Evolutionary conservation across 2,329 filamentous ascomycete genomes (phyloP), one percentile per base, ranked within the genome.

Genomic region (Exophiala dermatitidis): DNA sequence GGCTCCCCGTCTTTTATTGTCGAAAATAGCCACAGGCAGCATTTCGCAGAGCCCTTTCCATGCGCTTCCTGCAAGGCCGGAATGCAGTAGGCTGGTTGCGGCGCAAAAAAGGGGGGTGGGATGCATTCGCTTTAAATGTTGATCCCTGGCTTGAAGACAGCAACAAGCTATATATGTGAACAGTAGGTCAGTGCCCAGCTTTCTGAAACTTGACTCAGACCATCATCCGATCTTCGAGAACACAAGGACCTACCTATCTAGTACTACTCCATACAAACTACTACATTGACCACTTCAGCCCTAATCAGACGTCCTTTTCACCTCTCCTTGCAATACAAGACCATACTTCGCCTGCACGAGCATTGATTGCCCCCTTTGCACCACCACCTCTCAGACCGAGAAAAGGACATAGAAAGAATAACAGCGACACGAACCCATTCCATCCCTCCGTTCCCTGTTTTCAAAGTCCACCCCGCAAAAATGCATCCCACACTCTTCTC

Each of bases 401-500:
- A 19, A n/a, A n/a, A n/a, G n/a, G 19, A 19, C 19, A 19, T 19
- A 19, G 19, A 19, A 19, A 19, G 19, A 19, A 19, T 19, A 19
- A 19, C 19, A 19, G 19, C 1, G 19, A 19, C 19, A 2, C 19
- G 2, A 19, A 19, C 19, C n/a, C n/a, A n/a, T n/a, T n/a, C n/a
- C n/a, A n/a, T n/a, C n/a, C n/a, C n/a, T n/a, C n/a, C n/a, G n/a
- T n/a, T n/a, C n/a, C n/a, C n/a, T n/a, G n/a, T n/a, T n/a, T n/a
- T n/a, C n/a, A n/a, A n/a, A n/a, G n/a, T n/a, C n/a, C n/a, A n/a
- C n/a, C n/a, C n/a, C 19, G 19, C 19, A 19, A 19, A 19, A 19
- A 19, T 58, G 56, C 50, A 51, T 2, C 40, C 53, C 46, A 9
- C 42, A 4, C 36, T 60, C 43, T 46, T 42, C 44, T 45, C 47